These are phyloP conservation scores for Malus sylvestris DNA, from an alignment of 306 rosid species.

Conservation along the genomic window DNA sequence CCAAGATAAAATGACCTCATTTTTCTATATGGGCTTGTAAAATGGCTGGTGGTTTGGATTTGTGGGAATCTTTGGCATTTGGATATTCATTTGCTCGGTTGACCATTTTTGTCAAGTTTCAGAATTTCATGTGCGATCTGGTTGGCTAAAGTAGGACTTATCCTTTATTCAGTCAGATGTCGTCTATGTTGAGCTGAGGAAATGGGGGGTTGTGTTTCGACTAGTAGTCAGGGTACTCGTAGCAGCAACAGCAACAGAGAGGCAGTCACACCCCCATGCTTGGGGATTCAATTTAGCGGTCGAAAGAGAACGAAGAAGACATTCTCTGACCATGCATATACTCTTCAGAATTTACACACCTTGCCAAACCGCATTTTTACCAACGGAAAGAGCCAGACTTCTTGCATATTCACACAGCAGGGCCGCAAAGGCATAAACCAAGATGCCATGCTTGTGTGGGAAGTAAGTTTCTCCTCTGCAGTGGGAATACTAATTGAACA, in stretches of 20 bases:
- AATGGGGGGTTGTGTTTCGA: conserved; percentile 93
- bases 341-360: conserved; percentile 57
- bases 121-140: conserved; percentile 51
- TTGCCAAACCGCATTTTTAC: conserved; percentile 65
- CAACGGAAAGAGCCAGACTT: conserved; percentile 73
- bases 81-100: conserved; percentile 27
- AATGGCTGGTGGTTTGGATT: conserved; percentile 28
- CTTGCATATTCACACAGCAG: conserved; percentile 88
- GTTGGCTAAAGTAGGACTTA: conserved; percentile 23
- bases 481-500: background rate
- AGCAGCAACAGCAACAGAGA: conserved; percentile 84
- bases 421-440: conserved; percentile 95
- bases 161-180: conserved; percentile 30
- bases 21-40: conserved; percentile 35
- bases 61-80: conserved; percentile 33
- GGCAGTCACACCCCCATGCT: conserved; percentile 43
- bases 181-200: conserved; percentile 43
- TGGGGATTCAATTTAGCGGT: conserved; percentile 26
- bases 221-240: conserved; percentile 65
- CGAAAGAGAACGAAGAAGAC: conserved; percentile 66
- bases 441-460: conserved; percentile 99
- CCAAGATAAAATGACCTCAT: conserved; percentile 19
- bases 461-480: conserved; percentile 44
- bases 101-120: conserved; percentile 27
- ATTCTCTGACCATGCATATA: conserved; percentile 57